Conservation (phyloP, 2,329 filamentous ascomycete species). For the Fusarium mundagurra region DNA sequence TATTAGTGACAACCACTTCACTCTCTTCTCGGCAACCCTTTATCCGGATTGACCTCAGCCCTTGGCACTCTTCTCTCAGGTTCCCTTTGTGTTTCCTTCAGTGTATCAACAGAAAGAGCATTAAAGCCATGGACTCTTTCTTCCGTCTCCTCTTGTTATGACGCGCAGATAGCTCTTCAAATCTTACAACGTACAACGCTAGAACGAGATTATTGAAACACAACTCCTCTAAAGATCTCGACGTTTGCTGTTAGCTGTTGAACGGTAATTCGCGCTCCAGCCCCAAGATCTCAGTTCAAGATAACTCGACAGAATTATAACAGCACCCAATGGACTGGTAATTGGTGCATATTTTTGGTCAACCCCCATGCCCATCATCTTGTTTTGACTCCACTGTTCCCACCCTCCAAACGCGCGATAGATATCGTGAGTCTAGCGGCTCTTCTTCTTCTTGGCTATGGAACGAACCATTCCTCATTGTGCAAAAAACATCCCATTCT, state of each 20-base stretch:
- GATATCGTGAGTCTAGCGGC: conserved; percentile 28
- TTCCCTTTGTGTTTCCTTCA: neutral
- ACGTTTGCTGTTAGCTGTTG: conserved; percentile 9
- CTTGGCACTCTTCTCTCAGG: conserved; percentile 11
- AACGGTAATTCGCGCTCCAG: conserved; percentile 20
- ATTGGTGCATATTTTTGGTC: conserved; percentile 4
- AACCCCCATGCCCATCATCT: conserved; percentile 29
- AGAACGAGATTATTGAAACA: conserved; percentile 26
- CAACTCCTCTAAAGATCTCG: neutral
- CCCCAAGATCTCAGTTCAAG: conserved; percentile 7
- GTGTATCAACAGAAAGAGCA: neutral
- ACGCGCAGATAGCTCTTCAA: neutral
- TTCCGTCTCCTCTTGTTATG: neutral
- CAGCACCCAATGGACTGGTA: neutral
- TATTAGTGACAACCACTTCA: conserved; percentile 9
- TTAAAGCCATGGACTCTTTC: neutral
- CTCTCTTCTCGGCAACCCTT: conserved; percentile 24
- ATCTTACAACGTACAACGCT: conserved; percentile 17
- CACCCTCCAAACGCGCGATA: conserved; percentile 31
- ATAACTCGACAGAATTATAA: neutral
- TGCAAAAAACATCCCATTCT: neutral
- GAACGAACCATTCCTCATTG: conserved; percentile 26
- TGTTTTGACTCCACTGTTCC: conserved; percentile 33
- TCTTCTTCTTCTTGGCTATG: conserved; percentile 7
- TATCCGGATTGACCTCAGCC: conserved; percentile 25